Conservation (phyloP, 1,284 basidiomycete genomes). For the Dichomitus squalens region DNA sequence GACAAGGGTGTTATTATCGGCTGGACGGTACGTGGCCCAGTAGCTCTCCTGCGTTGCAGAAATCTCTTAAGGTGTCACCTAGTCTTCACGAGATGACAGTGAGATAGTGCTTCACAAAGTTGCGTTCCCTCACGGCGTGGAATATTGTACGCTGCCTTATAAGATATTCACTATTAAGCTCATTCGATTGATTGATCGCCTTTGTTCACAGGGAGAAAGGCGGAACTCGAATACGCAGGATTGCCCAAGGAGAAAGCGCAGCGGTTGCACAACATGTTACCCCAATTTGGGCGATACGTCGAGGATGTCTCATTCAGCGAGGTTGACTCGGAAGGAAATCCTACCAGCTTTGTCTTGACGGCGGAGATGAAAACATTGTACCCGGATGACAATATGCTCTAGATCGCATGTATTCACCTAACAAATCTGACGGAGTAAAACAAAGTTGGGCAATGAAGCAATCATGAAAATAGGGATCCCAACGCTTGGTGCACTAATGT, state of each 20-base stretch:
- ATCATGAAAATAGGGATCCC: too few relatives aligned
- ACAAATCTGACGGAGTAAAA: too few relatives aligned
- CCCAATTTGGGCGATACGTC: conserved; percentile 9
- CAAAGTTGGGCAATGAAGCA: too few relatives aligned
- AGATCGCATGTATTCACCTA: too few relatives aligned
- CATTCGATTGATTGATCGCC: background rate
- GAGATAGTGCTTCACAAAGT: background rate
- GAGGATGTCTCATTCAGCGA: too few relatives aligned
- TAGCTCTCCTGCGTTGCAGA: background rate
- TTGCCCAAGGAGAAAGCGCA: background rate
- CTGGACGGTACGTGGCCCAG: conserved; percentile 7
- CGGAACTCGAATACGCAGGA: background rate
- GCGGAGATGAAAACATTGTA: too few relatives aligned
- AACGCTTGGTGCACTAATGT: too few relatives aligned
- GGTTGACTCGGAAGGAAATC: too few relatives aligned
- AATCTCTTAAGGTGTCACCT: background rate
- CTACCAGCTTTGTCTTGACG: too few relatives aligned
- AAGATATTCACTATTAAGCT: background rate
- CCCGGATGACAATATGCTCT: too few relatives aligned
- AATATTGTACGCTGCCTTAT: background rate
- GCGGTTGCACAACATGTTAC: background rate
- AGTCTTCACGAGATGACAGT: background rate
- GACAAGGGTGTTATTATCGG: background rate
- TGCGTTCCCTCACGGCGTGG: background rate
- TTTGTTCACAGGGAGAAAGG: background rate